Evolutionary conservation across 1,284 basidiomycete species (phyloP).

Genomic region (Crucibulum parvulum): DNA sequence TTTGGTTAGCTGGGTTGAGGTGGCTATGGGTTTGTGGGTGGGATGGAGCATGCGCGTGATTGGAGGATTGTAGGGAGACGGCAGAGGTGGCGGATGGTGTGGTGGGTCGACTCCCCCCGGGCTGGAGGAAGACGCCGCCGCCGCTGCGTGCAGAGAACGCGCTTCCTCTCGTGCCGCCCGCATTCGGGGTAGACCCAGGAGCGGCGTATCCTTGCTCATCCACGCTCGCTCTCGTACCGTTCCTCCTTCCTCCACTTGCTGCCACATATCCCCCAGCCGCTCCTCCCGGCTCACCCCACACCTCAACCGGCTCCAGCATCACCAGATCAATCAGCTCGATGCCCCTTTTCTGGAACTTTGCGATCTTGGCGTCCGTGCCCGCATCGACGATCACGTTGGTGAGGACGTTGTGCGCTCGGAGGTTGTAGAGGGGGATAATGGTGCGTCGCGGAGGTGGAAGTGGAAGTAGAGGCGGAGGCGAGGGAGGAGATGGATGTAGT

Average conservation of each 20-base stretch:
- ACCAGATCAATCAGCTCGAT: conserved; percentile 85
- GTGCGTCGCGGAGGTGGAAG: conserved; percentile 66
- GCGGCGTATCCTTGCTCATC: conserved; percentile 7
- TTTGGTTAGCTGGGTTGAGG: not conserved
- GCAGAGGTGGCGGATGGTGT: conserved; percentile 37
- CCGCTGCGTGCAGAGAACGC: not conserved
- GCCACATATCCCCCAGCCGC: not conserved
- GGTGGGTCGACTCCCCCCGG: conserved; percentile 1
- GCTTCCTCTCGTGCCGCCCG: not conserved
- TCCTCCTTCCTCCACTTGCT: not conserved
- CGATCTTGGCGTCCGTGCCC: conserved; percentile 94
- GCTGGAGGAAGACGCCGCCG: not conserved
- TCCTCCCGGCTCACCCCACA: conserved; percentile 54
- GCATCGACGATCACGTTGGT: conserved; percentile 91
- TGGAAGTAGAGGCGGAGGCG: conserved; percentile 52
- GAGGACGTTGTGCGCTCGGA: conserved; percentile 92
- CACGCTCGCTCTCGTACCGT: conserved; percentile 1
- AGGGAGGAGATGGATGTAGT: conserved; percentile 61
- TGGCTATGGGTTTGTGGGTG: conserved; percentile 2
- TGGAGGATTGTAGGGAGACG: conserved; percentile 13
- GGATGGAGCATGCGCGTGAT: not conserved
- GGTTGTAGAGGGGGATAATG: conserved; percentile 94
- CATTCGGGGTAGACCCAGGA: not conserved
- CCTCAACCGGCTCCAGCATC: conserved; percentile 83
- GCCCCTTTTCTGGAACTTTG: conserved; percentile 86